Evolutionary conservation across 345 rosid species (phyloP).

Genomic region (Arabidopsis arenosa): DNA sequence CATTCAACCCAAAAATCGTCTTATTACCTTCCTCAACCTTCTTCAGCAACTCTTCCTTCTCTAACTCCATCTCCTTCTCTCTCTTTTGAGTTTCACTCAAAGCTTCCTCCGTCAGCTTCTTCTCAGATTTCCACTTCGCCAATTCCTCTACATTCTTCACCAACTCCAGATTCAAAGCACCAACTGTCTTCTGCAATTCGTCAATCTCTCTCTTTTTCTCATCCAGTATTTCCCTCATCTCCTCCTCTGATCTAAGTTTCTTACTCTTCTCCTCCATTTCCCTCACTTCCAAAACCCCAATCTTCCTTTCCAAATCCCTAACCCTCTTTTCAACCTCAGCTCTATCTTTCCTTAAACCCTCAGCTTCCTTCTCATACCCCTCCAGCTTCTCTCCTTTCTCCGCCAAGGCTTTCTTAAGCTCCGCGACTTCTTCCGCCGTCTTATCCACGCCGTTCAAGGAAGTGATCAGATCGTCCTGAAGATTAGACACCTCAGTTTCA

Average conservation of each 20-base stretch:
- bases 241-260: constrained; percentile 64
- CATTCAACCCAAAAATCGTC: constrained; percentile 49
- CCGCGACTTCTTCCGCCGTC: constrained; percentile 49
- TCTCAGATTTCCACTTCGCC: constrained; percentile 49
- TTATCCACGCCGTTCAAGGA: constrained; percentile 60
- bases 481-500: constrained; percentile 64
- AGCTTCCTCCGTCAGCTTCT: constrained; percentile 45
- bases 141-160: constrained; percentile 47
- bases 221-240: constrained; percentile 54
- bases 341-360: constrained; percentile 61
- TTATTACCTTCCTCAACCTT: constrained; percentile 53
- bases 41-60: constrained; percentile 50
- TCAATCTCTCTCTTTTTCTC: constrained; percentile 61
- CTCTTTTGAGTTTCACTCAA: constrained; percentile 45
- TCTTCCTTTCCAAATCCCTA: constrained; percentile 77
- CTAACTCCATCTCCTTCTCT: constrained; percentile 47
- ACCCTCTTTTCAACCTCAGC: constrained; percentile 59
- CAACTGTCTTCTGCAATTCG: constrained; percentile 51
- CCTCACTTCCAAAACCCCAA: constrained; percentile 60
- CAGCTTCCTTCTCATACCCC: constrained; percentile 55
- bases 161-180: constrained; percentile 51
- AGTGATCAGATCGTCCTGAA: constrained; percentile 66
- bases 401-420: constrained; percentile 50
- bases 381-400: constrained; percentile 55
- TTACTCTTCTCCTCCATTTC: constrained; percentile 73